Conservation (phyloP, 768 basidiomycete genomes). For the Pisolithus microcarpus region DNA sequence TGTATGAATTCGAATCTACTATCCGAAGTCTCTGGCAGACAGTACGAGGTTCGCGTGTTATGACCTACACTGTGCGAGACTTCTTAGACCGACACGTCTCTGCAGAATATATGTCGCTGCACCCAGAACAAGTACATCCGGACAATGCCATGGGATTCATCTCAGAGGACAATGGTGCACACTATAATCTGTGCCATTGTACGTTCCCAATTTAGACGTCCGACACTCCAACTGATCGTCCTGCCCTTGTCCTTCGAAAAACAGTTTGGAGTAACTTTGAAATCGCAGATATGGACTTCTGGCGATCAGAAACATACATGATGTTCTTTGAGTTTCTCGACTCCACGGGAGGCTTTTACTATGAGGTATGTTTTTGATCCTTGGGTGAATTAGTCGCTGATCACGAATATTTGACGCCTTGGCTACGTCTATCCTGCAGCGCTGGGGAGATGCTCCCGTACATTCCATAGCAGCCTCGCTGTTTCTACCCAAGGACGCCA, state of each 20-base stretch:
- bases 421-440: slow-evolving; percentile 31
- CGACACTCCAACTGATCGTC: not conserved
- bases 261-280: slow-evolving; percentile 94
- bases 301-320: slow-evolving; percentile 75
- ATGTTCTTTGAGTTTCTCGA: slow-evolving; percentile 85
- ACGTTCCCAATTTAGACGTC: slow-evolving; percentile 12
- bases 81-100: not conserved
- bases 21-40: slow-evolving; percentile 58
- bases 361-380: slow-evolving; percentile 47
- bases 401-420: not conserved
- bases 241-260: not conserved
- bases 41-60: slow-evolving; percentile 42
- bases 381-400: not conserved
- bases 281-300: slow-evolving; percentile 79
- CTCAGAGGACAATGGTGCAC: slow-evolving; percentile 55
- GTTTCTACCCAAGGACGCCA: slow-evolving; percentile 79
- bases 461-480: slow-evolving; percentile 90
- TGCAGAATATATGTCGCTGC: slow-evolving; percentile 15
- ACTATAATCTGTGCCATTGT: slow-evolving; percentile 65
- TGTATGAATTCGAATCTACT: slow-evolving; percentile 56
- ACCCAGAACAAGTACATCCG: slow-evolving; percentile 46
- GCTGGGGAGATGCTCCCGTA: slow-evolving; percentile 92
- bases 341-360: slow-evolving; percentile 77
- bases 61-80: slow-evolving; percentile 22
- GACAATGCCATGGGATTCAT: slow-evolving; percentile 55